Percentiles rank a stretch among this genome's conserved stretches.
phyloP scores from a whole-genome alignment of 352 stramenopile genomes.

The Phytophthora fragariae region DNA sequence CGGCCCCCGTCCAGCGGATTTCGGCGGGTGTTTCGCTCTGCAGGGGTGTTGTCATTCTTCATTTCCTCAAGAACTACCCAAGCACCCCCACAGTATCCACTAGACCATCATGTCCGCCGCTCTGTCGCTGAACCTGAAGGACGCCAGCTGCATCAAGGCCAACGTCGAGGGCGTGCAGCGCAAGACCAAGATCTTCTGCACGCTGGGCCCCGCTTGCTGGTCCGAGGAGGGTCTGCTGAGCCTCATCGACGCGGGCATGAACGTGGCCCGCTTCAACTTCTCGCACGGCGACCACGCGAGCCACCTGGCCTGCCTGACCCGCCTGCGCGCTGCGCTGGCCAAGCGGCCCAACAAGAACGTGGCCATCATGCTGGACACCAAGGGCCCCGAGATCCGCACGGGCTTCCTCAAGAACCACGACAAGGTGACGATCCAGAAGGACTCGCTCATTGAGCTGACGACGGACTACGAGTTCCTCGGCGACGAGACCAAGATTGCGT shows the following conservation, averaged over 20 bases:
- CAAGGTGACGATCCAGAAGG: constrained; percentile 74
- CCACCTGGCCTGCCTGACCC: too few relatives aligned
- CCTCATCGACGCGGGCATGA: constrained; percentile 92
- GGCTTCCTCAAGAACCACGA: constrained; percentile 83
- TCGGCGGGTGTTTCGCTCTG: constrained; percentile 7
- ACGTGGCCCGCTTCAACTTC: constrained; percentile 91
- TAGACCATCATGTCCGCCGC: constrained; percentile 60
- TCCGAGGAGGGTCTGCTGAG: constrained; percentile 92
- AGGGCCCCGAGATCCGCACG: constrained; percentile 90
- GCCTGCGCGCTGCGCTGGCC: too few relatives aligned
- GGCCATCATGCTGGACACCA: too few relatives aligned
- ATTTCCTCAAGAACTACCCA: constrained; percentile 33
- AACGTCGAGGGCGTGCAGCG: constrained; percentile 36
- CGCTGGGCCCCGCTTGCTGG: constrained; percentile 91
- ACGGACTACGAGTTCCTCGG: constrained; percentile 78
- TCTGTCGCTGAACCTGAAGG: constrained; percentile 20
- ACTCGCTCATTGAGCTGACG: constrained; percentile 63
- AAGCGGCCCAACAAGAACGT: too few relatives aligned
- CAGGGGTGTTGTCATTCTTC: constrained; percentile 26
- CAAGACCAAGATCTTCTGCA: constrained; percentile 92
- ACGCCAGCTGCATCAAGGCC: constrained; percentile 24
- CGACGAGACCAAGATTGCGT: constrained; percentile 89
- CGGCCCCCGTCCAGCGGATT: constrained; percentile 30
- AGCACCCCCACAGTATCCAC: constrained; percentile 68
- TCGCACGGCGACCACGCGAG: too few relatives aligned